Percentiles rank a stretch among this genome's conserved stretches.
phyloP scores from a whole-genome alignment of 495 filamentous ascomycete genomes.

The Penicillium antarcticum region DNA sequence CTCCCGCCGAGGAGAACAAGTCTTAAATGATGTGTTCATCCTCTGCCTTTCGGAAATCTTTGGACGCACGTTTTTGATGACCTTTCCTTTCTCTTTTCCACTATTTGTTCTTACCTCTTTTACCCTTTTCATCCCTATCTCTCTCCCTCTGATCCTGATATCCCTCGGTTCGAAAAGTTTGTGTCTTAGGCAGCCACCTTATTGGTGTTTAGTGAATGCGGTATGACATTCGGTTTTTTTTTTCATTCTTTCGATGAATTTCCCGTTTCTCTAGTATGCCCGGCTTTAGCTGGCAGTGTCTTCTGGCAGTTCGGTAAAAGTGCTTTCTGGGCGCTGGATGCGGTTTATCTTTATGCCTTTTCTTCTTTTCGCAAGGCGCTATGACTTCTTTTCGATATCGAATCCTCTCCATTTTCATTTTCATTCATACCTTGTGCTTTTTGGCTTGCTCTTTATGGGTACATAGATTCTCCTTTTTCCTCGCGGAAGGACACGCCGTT shows the following conservation, averaged over 20 bases:
- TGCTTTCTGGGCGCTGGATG: constrained; percentile 16
- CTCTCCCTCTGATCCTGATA: constrained; percentile 45
- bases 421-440: constrained; percentile 7
- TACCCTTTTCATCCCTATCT: constrained; percentile 26
- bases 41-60: constrained; percentile 26
- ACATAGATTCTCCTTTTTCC: constrained; percentile 41
- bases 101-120: constrained; percentile 15
- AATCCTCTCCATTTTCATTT: constrained; percentile 1
- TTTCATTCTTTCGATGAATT: not conserved
- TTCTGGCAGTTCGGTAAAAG: constrained; percentile 20
- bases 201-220: constrained; percentile 35
- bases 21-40: constrained; percentile 32
- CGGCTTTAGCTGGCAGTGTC: constrained; percentile 1
- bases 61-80: constrained; percentile 46
- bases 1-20: constrained; percentile 45
- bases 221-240: constrained; percentile 30
- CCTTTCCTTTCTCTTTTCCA: constrained; percentile 26
- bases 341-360: constrained; percentile 11
- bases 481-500: constrained; percentile 19
- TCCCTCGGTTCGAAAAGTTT: constrained; percentile 50
- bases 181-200: constrained; percentile 39
- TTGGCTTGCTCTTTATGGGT: constrained; percentile 21
- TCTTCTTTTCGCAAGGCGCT: constrained; percentile 26
- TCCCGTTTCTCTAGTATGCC: constrained; percentile 14
- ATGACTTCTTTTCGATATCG: constrained; percentile 28